Conservation (phyloP, 768 basidiomycete genomes). For the Agrocybe praecox region DNA sequence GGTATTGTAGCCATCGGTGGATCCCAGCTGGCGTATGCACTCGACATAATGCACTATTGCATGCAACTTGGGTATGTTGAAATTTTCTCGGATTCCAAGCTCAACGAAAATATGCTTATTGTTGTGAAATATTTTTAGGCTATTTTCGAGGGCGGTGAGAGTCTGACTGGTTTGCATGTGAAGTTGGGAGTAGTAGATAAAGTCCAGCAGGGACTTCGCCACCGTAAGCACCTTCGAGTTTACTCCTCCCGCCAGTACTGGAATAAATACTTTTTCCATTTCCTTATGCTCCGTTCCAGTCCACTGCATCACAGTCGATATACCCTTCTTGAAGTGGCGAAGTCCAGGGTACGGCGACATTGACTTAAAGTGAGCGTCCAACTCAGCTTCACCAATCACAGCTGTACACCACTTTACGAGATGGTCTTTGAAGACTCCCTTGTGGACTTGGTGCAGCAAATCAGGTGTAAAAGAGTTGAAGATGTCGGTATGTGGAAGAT, state of each 20-base stretch:
- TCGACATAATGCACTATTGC: slow-evolving; percentile 31
- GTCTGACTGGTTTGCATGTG: slow-evolving; percentile 27
- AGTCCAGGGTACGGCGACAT: slow-evolving; percentile 21
- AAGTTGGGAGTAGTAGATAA: slow-evolving; percentile 36
- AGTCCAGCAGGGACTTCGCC: slow-evolving; percentile 31
- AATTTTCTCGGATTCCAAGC: slow-evolving; percentile 26
- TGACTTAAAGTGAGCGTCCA: slow-evolving; percentile 6
- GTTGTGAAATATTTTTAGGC: slow-evolving; percentile 30
- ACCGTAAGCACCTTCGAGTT: slow-evolving; percentile 20
- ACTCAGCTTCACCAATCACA: slow-evolving; percentile 13
- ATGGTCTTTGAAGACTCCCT: slow-evolving; percentile 51
- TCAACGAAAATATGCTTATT: slow-evolving; percentile 32
- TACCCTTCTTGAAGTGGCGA: slow-evolving; percentile 44
- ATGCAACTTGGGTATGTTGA: slow-evolving; percentile 44
- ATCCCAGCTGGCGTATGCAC: slow-evolving; percentile 27
- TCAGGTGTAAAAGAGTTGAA: slow-evolving; percentile 42
- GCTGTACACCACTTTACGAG: slow-evolving; percentile 32
- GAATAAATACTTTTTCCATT: slow-evolving; percentile 36
- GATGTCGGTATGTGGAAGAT: slow-evolving; percentile 43
- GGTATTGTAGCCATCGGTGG: slow-evolving; percentile 34
- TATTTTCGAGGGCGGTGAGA: slow-evolving; percentile 20
- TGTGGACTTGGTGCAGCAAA: slow-evolving; percentile 50
- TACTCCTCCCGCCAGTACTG: slow-evolving; percentile 27
- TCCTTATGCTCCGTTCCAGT: slow-evolving; percentile 44
- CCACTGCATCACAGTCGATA: slow-evolving; percentile 41